Conservation (phyloP, 1,284 basidiomycete species). For the Xerocomus nothofagi region DNA sequence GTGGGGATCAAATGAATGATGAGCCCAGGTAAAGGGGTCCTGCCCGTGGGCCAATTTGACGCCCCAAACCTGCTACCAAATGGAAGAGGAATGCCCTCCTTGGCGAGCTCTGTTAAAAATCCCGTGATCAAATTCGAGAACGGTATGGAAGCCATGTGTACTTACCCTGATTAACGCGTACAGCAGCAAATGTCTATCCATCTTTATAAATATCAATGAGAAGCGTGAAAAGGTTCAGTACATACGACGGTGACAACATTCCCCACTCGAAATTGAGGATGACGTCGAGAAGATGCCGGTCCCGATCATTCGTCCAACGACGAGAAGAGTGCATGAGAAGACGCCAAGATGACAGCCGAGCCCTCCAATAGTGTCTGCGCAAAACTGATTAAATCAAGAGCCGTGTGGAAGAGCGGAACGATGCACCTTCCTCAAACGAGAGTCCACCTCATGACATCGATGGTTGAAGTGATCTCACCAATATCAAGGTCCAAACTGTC, state of each 20-base stretch:
- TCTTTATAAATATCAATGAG: background rate
- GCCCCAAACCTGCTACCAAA: constrained; percentile 42
- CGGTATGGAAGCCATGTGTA: background rate
- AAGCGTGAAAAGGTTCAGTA: background rate
- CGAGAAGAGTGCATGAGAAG: constrained; percentile 49
- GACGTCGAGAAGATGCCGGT: constrained; percentile 67
- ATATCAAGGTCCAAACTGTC: background rate
- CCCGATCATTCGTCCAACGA: constrained; percentile 54
- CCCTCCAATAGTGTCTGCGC: constrained; percentile 44
- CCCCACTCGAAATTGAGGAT: constrained; percentile 49
- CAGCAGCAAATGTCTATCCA: constrained; percentile 43
- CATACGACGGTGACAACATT: constrained; percentile 39
- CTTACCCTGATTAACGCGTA: constrained; percentile 47
- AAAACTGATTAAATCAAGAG: background rate
- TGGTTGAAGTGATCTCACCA: background rate
- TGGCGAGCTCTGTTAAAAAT: constrained; percentile 44
- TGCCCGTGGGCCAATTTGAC: constrained; percentile 40
- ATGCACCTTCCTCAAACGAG: constrained; percentile 31
- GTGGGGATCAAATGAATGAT: constrained; percentile 38
- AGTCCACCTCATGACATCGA: constrained; percentile 26
- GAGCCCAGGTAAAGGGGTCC: constrained; percentile 42
- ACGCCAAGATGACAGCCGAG: constrained; percentile 52
- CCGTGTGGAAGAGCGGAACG: background rate
- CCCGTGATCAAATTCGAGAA: background rate
- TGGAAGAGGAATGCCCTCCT: constrained; percentile 43